phyloP scores from a whole-genome alignment of 352 stramenopile genomes.

The Detonula confervacea region DNA sequence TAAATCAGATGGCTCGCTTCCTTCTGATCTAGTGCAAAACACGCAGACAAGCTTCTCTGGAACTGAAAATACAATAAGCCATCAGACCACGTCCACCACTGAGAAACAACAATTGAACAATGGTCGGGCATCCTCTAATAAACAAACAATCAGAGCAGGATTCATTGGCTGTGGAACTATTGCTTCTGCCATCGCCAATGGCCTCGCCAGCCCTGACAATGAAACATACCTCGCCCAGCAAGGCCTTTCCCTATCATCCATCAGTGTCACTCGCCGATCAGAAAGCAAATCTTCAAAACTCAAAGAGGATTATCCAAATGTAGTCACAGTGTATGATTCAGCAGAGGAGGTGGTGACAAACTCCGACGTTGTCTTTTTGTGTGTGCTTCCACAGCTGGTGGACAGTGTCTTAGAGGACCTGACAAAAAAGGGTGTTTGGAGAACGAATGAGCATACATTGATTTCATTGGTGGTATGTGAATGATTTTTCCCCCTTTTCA shows the following conservation, averaged over 20 bases:
- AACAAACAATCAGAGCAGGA: conserved; percentile 42
- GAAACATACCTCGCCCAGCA: conserved; percentile 5
- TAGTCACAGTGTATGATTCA: conserved; percentile 64
- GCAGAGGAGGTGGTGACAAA: conserved; percentile 71
- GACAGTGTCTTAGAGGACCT: conserved; percentile 59
- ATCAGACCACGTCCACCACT: background rate
- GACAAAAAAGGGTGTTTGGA: conserved; percentile 41
- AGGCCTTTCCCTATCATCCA: conserved; percentile 26
- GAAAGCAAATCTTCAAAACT: conserved; percentile 61
- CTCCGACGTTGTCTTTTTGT: conserved; percentile 76
- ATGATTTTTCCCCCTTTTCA: conserved; percentile 5
- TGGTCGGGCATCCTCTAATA: background rate
- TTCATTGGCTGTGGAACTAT: conserved; percentile 82
- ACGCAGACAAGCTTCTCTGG: background rate
- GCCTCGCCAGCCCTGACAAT: conserved; percentile 49
- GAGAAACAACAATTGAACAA: background rate
- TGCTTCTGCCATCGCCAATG: conserved; percentile 69
- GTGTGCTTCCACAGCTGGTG: conserved; percentile 66
- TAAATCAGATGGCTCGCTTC: conserved; percentile 53
- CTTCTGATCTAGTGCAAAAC: too few relatives aligned
- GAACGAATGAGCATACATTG: conserved; percentile 68
- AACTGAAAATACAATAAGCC: too few relatives aligned
- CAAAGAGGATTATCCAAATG: conserved; percentile 42
- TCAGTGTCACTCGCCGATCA: conserved; percentile 67
- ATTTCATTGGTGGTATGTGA: conserved; percentile 73